These are phyloP conservation scores for Kodamaea leandrae DNA, from an alignment of 805 yeast genomes.

Conservation along the genomic window DNA sequence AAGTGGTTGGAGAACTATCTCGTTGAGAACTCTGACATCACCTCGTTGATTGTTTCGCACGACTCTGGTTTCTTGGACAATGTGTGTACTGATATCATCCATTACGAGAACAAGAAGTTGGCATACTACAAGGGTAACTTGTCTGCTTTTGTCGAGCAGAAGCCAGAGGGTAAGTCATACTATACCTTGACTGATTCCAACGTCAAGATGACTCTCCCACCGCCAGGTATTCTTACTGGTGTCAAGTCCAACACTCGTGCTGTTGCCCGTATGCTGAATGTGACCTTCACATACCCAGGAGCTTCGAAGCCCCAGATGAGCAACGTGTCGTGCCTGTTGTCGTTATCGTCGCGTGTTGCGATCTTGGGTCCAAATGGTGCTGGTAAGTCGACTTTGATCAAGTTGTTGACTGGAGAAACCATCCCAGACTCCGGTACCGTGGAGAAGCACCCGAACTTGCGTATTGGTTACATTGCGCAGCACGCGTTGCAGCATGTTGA, in stretches of 20 bases:
- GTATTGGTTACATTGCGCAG: slow-evolving; percentile 98
- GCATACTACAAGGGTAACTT: slow-evolving; percentile 96
- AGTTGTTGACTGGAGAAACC: slow-evolving; percentile 87
- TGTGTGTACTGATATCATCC: slow-evolving; percentile 95
- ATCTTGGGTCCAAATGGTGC: slow-evolving; percentile 98
- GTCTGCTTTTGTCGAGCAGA: slow-evolving; percentile 84
- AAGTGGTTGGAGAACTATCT: slow-evolving; percentile 92
- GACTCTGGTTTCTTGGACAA: slow-evolving; percentile 95
- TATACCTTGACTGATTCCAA: slow-evolving; percentile 90
- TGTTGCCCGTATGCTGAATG: slow-evolving; percentile 82
- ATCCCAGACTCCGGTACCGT: slow-evolving; percentile 85
- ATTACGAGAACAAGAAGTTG: slow-evolving; percentile 91
- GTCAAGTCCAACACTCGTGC: slow-evolving; percentile 93
- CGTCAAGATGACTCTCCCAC: slow-evolving; percentile 97
- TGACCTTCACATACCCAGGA: slow-evolving; percentile 88
- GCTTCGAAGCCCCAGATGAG: slow-evolving; percentile 76
- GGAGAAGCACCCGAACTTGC: slow-evolving; percentile 96
- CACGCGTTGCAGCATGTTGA: slow-evolving; percentile 98
- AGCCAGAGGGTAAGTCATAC: slow-evolving; percentile 95
- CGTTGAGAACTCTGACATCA: slow-evolving; percentile 76
- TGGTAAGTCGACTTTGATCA: slow-evolving; percentile 94
- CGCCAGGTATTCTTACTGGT: slow-evolving; percentile 97
- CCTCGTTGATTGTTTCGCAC: slow-evolving; percentile 94
- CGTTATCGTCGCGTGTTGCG: slow-evolving; percentile 95
- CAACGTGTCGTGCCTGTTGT: slow-evolving; percentile 83